Percentiles rank a stretch among this genome's conserved stretches.
Evolutionary conservation across 345 rosid species (phyloP).

Genomic region (Salix brachista): DNA sequence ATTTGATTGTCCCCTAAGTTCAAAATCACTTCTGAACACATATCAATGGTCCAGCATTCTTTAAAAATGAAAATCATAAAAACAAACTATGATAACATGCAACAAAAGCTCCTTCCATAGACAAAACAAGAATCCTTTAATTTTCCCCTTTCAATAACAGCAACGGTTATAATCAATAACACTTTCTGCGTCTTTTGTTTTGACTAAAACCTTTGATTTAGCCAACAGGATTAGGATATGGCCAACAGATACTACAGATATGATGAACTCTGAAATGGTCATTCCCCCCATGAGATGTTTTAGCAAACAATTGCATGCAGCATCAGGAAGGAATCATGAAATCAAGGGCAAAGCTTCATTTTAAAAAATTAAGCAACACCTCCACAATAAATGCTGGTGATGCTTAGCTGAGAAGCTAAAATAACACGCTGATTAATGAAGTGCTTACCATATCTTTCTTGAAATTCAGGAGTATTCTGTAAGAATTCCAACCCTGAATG

Average conservation of each 20-base stretch:
- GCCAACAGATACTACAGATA: not conserved
- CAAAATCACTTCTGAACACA: not conserved
- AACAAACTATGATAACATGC: not conserved
- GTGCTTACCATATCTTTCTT: constrained; percentile 82
- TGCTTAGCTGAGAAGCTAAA: not conserved
- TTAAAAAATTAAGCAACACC: not conserved
- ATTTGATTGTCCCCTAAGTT: not conserved
- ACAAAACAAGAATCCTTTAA: not conserved
- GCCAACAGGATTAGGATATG: not conserved
- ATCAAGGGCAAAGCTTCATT: not conserved
- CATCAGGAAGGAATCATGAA: not conserved
- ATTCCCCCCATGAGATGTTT: not conserved
- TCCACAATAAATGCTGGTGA: not conserved
- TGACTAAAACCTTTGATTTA: not conserved
- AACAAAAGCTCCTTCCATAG: not conserved
- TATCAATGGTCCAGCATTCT: not conserved
- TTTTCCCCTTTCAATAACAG: not conserved
- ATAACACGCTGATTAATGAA: not conserved
- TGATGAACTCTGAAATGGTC: not conserved
- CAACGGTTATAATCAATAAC: not conserved
- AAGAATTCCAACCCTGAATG: constrained; percentile 89
- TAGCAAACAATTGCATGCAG: not conserved
- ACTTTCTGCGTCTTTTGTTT: not conserved
- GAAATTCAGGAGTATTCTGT: constrained; percentile 69
- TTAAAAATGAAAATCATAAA: not conserved